Evolutionary conservation across 306 rosid genomes (phyloP), one percentile per base, ranked within the genome.

Genomic region (Fagus sylvatica): DNA sequence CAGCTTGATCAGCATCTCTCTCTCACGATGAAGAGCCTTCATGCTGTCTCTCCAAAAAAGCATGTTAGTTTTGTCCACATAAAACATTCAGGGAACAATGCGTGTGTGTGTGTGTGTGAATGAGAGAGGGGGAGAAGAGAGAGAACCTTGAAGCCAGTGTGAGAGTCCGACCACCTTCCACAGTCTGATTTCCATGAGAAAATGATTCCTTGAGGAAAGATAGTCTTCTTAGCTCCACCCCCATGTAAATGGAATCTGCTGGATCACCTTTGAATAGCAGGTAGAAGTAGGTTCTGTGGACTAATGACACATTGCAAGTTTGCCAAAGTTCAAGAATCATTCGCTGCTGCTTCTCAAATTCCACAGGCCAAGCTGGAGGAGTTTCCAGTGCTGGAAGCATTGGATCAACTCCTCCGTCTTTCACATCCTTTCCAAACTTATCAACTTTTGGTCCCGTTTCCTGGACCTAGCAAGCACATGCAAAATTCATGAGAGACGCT

Each of bases 281-380:
- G 87, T 90, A 90, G 87, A 96, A 96, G 87, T 96, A 96, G 76
- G 99, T 93, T 87, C 99, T 79, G 87, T 96, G 99, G 81, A 93
- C 91, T 76, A 96, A 76, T 19, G 99, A 94, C 11, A 93, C 95
- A 40, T 65, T 76, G 90, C 99, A 96, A 74, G 96, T 78, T 71
- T 93, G 85, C 99, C 99, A 96, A 79, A 96, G 89, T 75, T 90
- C 98, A 74, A 93, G 36, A 79, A 96, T 93, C 79, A 76, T 89
- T 70, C 81, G 84, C 78, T 87, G 98, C 83, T 81, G 96, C 77
- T 83, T 93, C 82, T 80, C 88, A 82, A 96, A 96, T 74, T 91
- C 91, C 74, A 90, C 78, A 73, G 93, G 90, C 99, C 99, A 96
- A 77, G 91, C 85, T 43, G 76, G 41, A 71, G 81, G 84, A 74